These are phyloP conservation scores for Gynochthodes officinalis DNA, from an alignment of 257 asterid genomes.

Conservation along the genomic window DNA sequence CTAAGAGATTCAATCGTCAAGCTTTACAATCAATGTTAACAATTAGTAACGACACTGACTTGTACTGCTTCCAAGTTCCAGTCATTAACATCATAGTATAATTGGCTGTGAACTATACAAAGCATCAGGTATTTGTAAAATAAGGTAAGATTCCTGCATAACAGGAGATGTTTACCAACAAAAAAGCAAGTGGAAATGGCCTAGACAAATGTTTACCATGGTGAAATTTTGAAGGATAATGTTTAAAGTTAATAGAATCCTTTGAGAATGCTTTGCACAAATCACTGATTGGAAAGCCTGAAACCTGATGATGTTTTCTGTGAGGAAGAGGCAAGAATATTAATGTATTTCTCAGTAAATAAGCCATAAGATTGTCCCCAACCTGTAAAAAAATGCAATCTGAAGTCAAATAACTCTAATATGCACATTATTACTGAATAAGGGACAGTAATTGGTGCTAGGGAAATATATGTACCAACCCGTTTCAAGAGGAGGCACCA, in stretches of 20 bases:
- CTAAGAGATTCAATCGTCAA: background rate
- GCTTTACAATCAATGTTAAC: conserved; percentile 1
- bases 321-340: conserved; percentile 65
- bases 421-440: background rate
- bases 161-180: background rate
- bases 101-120: background rate
- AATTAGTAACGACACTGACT: background rate
- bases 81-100: background rate
- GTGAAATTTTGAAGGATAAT: conserved; percentile 22
- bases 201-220: conserved; percentile 31
- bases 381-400: conserved; percentile 44
- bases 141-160: background rate
- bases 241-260: conserved; percentile 20
- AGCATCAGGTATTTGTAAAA: background rate
- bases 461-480: conserved; percentile 36
- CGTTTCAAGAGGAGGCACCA: conserved; percentile 64
- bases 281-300: conserved; percentile 63
- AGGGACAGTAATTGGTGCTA: conserved; percentile 3
- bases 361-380: conserved; percentile 71
- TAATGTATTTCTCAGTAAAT: conserved; percentile 59
- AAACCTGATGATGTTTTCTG: conserved; percentile 57
- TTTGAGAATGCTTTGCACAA: conserved; percentile 28
- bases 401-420: conserved; percentile 13
- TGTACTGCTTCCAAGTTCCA: background rate
- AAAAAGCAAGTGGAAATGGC: background rate